Conservation (phyloP, 2,329 filamentous ascomycete species). For the Cladorrhinum sp. region DNA sequence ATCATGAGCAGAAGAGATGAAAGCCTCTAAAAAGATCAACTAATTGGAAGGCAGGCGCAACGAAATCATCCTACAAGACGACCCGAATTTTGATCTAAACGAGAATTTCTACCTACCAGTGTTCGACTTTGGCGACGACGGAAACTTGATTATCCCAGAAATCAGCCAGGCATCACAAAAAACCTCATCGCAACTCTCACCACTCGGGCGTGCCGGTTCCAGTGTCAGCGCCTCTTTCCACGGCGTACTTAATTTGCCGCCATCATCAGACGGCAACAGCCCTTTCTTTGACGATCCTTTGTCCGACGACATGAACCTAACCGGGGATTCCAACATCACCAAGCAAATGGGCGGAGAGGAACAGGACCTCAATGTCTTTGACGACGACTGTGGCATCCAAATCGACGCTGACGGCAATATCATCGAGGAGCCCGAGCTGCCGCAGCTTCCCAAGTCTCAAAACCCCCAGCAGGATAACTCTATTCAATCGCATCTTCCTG, state of each 20-base stretch:
- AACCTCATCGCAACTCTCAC: conserved; percentile 46
- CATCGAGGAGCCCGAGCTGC: conserved; percentile 44
- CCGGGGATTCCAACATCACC: conserved; percentile 30
- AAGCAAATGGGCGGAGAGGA: conserved; percentile 39
- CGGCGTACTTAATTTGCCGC: conserved; percentile 21
- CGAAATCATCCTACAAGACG: conserved; percentile 75
- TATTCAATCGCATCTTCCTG: conserved; percentile 16
- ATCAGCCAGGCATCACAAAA: conserved; percentile 38
- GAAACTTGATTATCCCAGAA: conserved; percentile 32
- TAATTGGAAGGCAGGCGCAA: conserved; percentile 54
- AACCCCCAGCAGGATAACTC: not conserved
- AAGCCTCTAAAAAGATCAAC: not conserved
- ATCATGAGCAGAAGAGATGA: not conserved
- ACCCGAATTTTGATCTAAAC: conserved; percentile 70
- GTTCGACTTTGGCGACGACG: conserved; percentile 46
- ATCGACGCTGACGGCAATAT: conserved; percentile 51
- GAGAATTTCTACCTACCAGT: conserved; percentile 58
- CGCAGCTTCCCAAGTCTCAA: conserved; percentile 34
- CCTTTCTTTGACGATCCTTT: conserved; percentile 21
- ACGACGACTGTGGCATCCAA: conserved; percentile 45
- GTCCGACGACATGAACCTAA: conserved; percentile 15
- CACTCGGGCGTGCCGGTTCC: conserved; percentile 31
- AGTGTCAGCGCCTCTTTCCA: conserved; percentile 22
- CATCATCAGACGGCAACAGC: conserved; percentile 21
- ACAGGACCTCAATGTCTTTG: conserved; percentile 32